phyloP scores from a whole-genome alignment of 257 asterid genomes.

The Primulina huaijiensis region DNA sequence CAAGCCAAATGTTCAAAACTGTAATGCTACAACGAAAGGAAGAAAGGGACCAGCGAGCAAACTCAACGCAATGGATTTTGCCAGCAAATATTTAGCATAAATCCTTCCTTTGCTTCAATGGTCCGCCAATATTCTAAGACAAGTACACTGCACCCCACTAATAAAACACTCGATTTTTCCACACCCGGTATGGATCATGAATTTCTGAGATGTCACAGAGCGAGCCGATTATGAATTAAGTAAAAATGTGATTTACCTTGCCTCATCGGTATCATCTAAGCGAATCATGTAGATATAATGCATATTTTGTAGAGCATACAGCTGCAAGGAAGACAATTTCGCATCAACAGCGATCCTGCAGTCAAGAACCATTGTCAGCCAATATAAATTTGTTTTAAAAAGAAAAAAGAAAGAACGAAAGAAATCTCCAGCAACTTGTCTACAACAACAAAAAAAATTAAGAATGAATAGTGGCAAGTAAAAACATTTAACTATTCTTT shows the following conservation, averaged over 20 bases:
- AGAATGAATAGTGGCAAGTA: slow-evolving; percentile 15
- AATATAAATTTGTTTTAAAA: background rate
- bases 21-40: background rate
- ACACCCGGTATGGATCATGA: too few species aligned
- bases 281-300: slow-evolving; percentile 95
- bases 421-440: background rate
- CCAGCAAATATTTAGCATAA: too few species aligned
- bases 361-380: slow-evolving; percentile 26
- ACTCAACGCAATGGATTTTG: too few species aligned
- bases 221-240: slow-evolving; percentile 9
- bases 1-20: background rate
- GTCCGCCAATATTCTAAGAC: too few species aligned
- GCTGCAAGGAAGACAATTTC: slow-evolving; percentile 55
- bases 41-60: too few species aligned
- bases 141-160: too few species aligned
- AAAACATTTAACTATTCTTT: background rate
- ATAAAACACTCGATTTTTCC: too few species aligned
- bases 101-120: too few species aligned
- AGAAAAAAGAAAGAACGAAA: too few species aligned
- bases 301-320: slow-evolving; percentile 88
- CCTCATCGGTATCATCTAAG: slow-evolving; percentile 77
- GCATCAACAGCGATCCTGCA: slow-evolving; percentile 70
- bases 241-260: slow-evolving; percentile 48
- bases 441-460: background rate
- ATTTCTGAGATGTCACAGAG: background rate